A percentile compares a stretch with the other conserved stretches of the same genome.
Conservation (phyloP, 371 early-diverging fungal genomes). For the Circinella umbellata region DNA sequence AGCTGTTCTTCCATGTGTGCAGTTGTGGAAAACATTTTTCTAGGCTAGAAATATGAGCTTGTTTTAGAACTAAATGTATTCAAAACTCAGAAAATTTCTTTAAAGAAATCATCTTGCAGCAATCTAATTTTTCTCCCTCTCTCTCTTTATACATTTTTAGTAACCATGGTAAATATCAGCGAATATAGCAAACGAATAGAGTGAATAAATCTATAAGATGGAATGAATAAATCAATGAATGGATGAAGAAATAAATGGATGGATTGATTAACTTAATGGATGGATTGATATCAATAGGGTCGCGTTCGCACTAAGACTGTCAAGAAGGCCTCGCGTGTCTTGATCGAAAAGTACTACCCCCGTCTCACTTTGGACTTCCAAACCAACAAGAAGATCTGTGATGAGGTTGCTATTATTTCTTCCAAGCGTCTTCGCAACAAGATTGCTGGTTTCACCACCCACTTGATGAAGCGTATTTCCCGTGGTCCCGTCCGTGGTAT, state of each 20-base stretch:
- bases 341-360: conserved; percentile 99
- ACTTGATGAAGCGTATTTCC: conserved; percentile 99
- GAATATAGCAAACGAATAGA: neutral
- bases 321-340: conserved; percentile 98
- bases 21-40: neutral
- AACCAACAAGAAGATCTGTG: conserved; percentile 98
- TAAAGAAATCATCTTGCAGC: neutral
- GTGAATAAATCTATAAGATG: neutral
- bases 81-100: neutral
- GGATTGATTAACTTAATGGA: conserved; percentile 17
- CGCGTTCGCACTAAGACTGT: conserved; percentile 93
- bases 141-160: conserved; percentile 14
- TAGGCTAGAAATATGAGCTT: neutral
- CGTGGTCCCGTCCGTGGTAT: conserved; percentile 99
- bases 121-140: conserved; percentile 7
- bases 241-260: conserved; percentile 23
- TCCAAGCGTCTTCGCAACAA: conserved; percentile 99
- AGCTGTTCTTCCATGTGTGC: conserved; percentile 31
- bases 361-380: conserved; percentile 99
- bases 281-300: conserved; percentile 26
- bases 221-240: conserved; percentile 1
- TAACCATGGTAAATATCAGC: conserved; percentile 11
- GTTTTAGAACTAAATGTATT: conserved; percentile 13
- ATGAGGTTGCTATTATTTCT: conserved; percentile 96
- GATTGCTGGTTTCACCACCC: conserved; percentile 99